A percentile compares a stretch with the other conserved stretches of the same genome.
phyloP scores from a whole-genome alignment of 1,139 yeast species.

The Suhomyces atakaporum region DNA sequence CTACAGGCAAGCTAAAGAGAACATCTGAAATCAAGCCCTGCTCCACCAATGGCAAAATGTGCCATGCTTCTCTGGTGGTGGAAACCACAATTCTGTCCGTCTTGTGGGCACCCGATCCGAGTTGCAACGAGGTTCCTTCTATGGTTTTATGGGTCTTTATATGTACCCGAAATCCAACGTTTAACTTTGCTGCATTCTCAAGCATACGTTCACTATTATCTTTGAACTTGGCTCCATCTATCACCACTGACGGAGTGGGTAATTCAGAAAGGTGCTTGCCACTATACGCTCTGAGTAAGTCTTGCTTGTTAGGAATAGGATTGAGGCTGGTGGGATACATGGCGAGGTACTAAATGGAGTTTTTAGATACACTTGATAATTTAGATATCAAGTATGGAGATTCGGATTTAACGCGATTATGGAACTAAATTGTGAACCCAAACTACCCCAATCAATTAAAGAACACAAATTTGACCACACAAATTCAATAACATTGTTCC shows the following conservation, averaged over 20 bases:
- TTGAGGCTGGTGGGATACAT: constrained; percentile 16
- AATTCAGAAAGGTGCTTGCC: constrained; percentile 32
- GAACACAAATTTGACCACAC: too few species aligned
- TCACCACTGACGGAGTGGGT: constrained; percentile 59
- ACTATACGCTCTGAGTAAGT: constrained; percentile 23
- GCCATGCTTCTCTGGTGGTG: constrained; percentile 68
- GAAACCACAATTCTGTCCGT: constrained; percentile 64
- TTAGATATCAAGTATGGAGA: too few species aligned
- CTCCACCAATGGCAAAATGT: constrained; percentile 45
- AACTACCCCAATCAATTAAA: too few species aligned
- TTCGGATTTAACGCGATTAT: too few species aligned
- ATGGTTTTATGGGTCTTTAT: constrained; percentile 71
- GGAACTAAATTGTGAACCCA: too few species aligned
- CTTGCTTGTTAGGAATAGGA: constrained; percentile 26
- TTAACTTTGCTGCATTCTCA: constrained; percentile 27
- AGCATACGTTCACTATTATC: constrained; percentile 36
- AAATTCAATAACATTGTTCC: too few species aligned
- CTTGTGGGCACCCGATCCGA: constrained; percentile 23
- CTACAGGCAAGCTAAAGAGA: constrained; percentile 70
- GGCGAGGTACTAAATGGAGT: constrained; percentile 4
- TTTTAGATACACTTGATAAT: too few species aligned
- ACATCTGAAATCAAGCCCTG: constrained; percentile 56
- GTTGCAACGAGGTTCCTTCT: constrained; percentile 37
- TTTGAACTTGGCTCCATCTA: constrained; percentile 34
- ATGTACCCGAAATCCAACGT: constrained; percentile 60